These are phyloP conservation scores for Sordaria brevicollis DNA, from an alignment of 495 filamentous ascomycete species.

Conservation along the genomic window DNA sequence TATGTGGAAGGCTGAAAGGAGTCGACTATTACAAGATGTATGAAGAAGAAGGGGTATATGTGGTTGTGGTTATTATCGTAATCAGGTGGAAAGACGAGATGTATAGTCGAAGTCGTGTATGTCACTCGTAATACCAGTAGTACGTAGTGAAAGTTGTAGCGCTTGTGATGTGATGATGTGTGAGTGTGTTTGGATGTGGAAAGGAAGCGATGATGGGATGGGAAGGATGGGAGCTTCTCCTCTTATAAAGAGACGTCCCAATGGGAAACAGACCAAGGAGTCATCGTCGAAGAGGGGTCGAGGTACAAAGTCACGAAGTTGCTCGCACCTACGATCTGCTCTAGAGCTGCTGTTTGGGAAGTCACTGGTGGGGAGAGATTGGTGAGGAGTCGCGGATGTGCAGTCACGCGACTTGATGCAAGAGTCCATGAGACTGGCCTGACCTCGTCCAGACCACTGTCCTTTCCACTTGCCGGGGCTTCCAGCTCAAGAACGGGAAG, in stretches of 20 bases:
- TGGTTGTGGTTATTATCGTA: not conserved
- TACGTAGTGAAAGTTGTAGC: not conserved
- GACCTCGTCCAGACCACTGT: not conserved
- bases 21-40: slow-evolving; percentile 3
- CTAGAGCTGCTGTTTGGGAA: not conserved
- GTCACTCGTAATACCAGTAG: not conserved
- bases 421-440: slow-evolving; percentile 16
- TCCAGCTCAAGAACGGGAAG: not conserved
- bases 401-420: slow-evolving; percentile 24
- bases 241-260: slow-evolving; percentile 12
- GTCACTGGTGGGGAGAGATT: slow-evolving; percentile 1
- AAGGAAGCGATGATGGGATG: slow-evolving; percentile 3
- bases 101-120: not conserved
- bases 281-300: not conserved
- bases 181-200: slow-evolving; percentile 5
- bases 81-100: not conserved
- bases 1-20: not conserved
- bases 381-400: slow-evolving; percentile 10
- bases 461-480: not conserved
- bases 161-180: slow-evolving; percentile 1
- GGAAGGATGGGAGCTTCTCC: slow-evolving; percentile 11
- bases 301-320: not conserved
- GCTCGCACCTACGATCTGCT: slow-evolving; percentile 1
- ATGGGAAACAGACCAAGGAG: not conserved
- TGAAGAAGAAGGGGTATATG: not conserved